Percentiles rank a stretch among this genome's conserved stretches.
Conservation (phyloP, 176 grass and related monocot species). For the Hordeum vulgare region MorexV3_pseudomolecules_assembly NC_058521.1:27555696-27556195, state of each 20-base stretch:
- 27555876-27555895: slow-evolving; percentile 29
- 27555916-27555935: slow-evolving; percentile 44
- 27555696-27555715: slow-evolving; percentile 11
- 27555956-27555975: slow-evolving; percentile 34
- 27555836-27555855: slow-evolving; percentile 68
- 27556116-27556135: slow-evolving; percentile 2
- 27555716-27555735: slow-evolving; percentile 29
- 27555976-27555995: slow-evolving; percentile 58
- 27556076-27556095: slow-evolving; percentile 30
- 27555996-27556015: slow-evolving; percentile 39
- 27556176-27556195: slow-evolving; percentile 28
- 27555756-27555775: slow-evolving; percentile 18
- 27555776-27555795: slow-evolving; percentile 78
- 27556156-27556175: slow-evolving; percentile 33
- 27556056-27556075: slow-evolving; percentile 18
- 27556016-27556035: slow-evolving; percentile 23
- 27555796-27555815: slow-evolving; percentile 74
- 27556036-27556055: slow-evolving; percentile 52
- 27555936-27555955: slow-evolving; percentile 62
- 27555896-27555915: slow-evolving; percentile 52
- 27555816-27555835: slow-evolving; percentile 49
- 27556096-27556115: slow-evolving; percentile 1
- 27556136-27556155: slow-evolving; percentile 38
- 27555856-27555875: slow-evolving; percentile 94
- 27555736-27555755: slow-evolving; percentile 37